phyloP scores from a whole-genome alignment of 257 asterid genomes.

The Solanum virginianum region DNA sequence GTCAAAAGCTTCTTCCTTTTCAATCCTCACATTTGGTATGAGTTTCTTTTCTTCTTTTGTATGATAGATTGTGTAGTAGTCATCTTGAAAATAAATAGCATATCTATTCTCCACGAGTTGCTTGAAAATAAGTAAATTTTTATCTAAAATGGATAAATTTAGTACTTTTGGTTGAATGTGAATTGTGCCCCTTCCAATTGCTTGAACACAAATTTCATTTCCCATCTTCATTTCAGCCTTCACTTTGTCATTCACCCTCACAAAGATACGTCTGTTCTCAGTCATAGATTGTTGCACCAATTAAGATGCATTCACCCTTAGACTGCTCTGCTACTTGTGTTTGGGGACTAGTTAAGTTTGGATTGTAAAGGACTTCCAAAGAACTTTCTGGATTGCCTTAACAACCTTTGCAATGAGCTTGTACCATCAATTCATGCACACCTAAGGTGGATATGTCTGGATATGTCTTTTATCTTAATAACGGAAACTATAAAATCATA shows the following conservation, averaged over 20 bases:
- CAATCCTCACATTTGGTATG: background rate
- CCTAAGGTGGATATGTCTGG: background rate
- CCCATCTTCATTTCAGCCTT: background rate
- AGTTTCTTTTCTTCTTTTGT: background rate
- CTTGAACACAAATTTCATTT: background rate
- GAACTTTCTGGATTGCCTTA: background rate
- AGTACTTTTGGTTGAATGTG: background rate
- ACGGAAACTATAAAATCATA: background rate
- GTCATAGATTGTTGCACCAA: background rate
- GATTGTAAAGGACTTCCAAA: background rate
- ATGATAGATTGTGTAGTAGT: background rate
- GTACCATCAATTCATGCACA: background rate
- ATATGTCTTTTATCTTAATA: background rate
- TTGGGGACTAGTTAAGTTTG: background rate
- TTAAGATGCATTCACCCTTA: background rate
- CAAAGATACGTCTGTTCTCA: background rate
- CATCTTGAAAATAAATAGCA: background rate
- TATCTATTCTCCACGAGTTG: background rate
- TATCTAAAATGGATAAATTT: background rate
- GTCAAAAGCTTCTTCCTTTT: background rate
- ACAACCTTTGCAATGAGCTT: background rate
- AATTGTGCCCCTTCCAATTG: background rate
- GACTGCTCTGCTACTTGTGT: background rate
- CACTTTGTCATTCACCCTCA: background rate
- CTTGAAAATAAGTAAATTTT: background rate